Percentiles rank a stretch among this genome's conserved stretches.
Conservation (phyloP, 495 filamentous ascomycete genomes). For the Podospora didyma region DNA sequence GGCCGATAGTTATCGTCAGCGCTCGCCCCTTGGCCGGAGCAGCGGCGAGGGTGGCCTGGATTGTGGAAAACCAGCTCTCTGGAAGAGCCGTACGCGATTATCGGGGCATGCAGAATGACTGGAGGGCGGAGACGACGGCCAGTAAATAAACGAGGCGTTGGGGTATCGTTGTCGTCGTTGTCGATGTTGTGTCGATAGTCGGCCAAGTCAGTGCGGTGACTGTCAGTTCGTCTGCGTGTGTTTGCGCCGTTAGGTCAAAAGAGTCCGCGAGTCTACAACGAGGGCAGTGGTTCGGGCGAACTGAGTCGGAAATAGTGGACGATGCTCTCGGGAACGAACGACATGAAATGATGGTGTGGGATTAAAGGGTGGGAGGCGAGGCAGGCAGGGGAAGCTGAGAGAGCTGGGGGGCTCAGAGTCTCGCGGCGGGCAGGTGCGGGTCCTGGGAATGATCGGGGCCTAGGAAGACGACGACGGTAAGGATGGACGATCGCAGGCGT, state of each 20-base stretch:
- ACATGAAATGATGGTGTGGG: conserved; percentile 28
- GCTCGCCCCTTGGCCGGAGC: conserved; percentile 8
- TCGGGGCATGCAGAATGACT: conserved; percentile 30
- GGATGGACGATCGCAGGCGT: conserved; percentile 7
- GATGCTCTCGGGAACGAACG: conserved; percentile 28
- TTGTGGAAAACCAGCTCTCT: conserved; percentile 23
- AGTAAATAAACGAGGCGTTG: neutral
- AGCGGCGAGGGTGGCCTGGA: conserved; percentile 4
- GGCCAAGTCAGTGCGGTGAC: neutral
- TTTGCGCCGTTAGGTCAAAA: neutral
- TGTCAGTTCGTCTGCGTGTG: neutral
- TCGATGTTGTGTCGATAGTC: neutral
- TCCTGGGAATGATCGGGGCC: conserved; percentile 14
- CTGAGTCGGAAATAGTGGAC: conserved; percentile 27
- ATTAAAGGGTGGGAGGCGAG: conserved; percentile 18
- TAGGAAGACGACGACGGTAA: neutral
- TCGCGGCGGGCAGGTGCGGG: conserved; percentile 13
- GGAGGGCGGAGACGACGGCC: neutral
- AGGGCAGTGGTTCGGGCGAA: conserved; percentile 4
- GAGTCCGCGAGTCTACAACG: neutral
- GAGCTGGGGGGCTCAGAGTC: conserved; percentile 13
- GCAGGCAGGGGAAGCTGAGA: conserved; percentile 12
- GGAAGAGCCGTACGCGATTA: conserved; percentile 30
- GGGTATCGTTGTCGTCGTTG: neutral
- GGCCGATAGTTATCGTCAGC: conserved; percentile 4